Percentiles rank a stretch among this genome's conserved stretches.
Evolutionary conservation across 768 basidiomycete species (phyloP).

Genomic region (Boletus tomentosulus): DNA sequence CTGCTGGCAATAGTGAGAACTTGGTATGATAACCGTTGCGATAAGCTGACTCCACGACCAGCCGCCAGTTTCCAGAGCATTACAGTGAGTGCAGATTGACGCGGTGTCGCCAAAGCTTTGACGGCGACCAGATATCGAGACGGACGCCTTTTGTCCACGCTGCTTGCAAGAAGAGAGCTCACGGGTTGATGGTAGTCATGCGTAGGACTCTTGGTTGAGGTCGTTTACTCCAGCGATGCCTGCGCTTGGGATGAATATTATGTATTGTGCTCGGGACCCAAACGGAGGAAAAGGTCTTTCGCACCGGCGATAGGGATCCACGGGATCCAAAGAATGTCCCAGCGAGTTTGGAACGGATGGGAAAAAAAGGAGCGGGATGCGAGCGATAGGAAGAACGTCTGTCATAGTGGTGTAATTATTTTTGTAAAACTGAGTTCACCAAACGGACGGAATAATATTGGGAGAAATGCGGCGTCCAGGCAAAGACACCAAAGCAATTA

Average conservation of each 20-base stretch:
- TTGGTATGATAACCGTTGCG: constrained; percentile 4
- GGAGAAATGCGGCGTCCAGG: neutral
- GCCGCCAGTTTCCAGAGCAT: constrained; percentile 67
- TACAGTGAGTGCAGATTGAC: constrained; percentile 46
- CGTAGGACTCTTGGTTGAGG: constrained; percentile 15
- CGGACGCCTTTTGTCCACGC: constrained; percentile 32
- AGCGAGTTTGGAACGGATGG: neutral
- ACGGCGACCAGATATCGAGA: constrained; percentile 31
- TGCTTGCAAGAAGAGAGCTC: constrained; percentile 20
- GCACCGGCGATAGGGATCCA: neutral
- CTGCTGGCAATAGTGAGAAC: constrained; percentile 76
- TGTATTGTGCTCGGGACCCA: constrained; percentile 5
- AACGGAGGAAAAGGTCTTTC: neutral
- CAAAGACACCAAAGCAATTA: constrained; percentile 9
- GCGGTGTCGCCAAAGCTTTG: constrained; percentile 9
- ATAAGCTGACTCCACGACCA: constrained; percentile 31
- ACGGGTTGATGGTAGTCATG: constrained; percentile 1
- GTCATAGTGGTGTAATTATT: constrained; percentile 29
- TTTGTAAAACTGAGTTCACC: constrained; percentile 29
- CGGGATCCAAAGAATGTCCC: neutral
- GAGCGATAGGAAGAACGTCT: constrained; percentile 6
- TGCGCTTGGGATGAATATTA: constrained; percentile 9
- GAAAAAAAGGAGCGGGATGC: constrained; percentile 1
- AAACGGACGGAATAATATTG: constrained; percentile 14
- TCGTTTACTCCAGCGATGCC: constrained; percentile 16